Evolutionary conservation across 768 basidiomycete genomes (phyloP).

Genomic region (Lentinus tigrinus): DNA sequence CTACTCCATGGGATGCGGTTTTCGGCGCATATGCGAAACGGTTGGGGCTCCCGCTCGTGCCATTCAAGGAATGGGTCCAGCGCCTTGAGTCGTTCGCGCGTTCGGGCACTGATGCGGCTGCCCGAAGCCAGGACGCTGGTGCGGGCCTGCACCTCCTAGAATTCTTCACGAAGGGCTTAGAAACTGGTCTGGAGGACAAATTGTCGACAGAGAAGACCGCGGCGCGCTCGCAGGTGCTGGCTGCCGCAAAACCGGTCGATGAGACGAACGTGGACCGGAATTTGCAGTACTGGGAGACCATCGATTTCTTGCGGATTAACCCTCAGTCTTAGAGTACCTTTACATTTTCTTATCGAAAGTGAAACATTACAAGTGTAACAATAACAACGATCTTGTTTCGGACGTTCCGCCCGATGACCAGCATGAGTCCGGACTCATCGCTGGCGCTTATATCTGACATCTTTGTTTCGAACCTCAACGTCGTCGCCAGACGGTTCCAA

Average conservation of each 20-base stretch:
- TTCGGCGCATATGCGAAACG: conserved; percentile 24
- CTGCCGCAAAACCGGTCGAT: background rate
- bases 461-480: too few species aligned
- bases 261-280: background rate
- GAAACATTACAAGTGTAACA: too few species aligned
- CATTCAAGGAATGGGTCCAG: conserved; percentile 36
- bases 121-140: background rate
- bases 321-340: too few species aligned
- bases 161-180: conserved; percentile 16
- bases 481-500: too few species aligned
- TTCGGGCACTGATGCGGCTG: background rate
- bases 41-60: conserved; percentile 30
- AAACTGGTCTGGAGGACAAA: background rate
- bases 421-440: too few species aligned
- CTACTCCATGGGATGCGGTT: conserved; percentile 32
- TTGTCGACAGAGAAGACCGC: conserved; percentile 3
- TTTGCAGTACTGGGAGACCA: too few species aligned
- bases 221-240: conserved; percentile 3
- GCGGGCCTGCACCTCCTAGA: conserved; percentile 20
- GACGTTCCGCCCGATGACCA: too few species aligned
- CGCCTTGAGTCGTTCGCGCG: conserved; percentile 15
- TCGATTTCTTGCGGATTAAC: too few species aligned
- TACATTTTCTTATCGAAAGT: too few species aligned
- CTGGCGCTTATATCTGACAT: too few species aligned
- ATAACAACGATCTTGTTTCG: too few species aligned